Conservation (phyloP, 768 basidiomycete genomes). For the Amanita fuliginea region DNA sequence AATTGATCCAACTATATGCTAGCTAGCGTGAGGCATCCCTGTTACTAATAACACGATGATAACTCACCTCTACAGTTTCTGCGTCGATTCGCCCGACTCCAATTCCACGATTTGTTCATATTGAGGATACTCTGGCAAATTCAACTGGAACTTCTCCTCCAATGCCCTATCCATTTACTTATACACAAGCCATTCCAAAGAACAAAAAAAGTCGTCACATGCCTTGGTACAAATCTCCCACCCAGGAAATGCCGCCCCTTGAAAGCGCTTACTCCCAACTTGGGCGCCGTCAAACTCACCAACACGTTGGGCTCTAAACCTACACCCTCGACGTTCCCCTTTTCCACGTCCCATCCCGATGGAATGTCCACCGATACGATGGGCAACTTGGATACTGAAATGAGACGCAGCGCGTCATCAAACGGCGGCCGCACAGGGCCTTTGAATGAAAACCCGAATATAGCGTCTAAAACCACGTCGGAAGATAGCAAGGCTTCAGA, state of each 20-base stretch:
- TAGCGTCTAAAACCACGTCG: constrained; percentile 87
- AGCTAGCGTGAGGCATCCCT: too few relatives aligned
- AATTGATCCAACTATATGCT: too few relatives aligned
- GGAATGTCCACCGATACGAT: constrained; percentile 96
- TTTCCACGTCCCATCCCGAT: constrained; percentile 91
- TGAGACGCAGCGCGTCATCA: constrained; percentile 56
- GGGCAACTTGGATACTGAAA: constrained; percentile 56
- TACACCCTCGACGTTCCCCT: constrained; percentile 44
- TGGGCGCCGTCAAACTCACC: constrained; percentile 90
- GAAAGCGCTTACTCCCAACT: constrained; percentile 72
- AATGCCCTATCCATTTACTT: constrained; percentile 37
- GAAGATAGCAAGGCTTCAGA: constrained; percentile 39
- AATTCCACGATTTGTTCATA: constrained; percentile 81
- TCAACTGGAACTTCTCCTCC: constrained; percentile 64
- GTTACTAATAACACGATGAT: too few relatives aligned
- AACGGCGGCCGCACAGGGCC: constrained; percentile 88
- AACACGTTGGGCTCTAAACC: constrained; percentile 71
- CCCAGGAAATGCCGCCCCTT: constrained; percentile 86
- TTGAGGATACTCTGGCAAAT: constrained; percentile 75
- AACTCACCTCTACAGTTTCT: not conserved
- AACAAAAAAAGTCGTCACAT: constrained; percentile 15
- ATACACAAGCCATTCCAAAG: not conserved
- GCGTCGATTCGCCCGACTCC: not conserved
- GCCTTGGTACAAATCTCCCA: constrained; percentile 89
- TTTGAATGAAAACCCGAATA: constrained; percentile 97